Percentiles rank a stretch among this genome's conserved stretches.
Conservation (phyloP, 345 rosid genomes). For the Rhodomyrtus tomentosa region DNA sequence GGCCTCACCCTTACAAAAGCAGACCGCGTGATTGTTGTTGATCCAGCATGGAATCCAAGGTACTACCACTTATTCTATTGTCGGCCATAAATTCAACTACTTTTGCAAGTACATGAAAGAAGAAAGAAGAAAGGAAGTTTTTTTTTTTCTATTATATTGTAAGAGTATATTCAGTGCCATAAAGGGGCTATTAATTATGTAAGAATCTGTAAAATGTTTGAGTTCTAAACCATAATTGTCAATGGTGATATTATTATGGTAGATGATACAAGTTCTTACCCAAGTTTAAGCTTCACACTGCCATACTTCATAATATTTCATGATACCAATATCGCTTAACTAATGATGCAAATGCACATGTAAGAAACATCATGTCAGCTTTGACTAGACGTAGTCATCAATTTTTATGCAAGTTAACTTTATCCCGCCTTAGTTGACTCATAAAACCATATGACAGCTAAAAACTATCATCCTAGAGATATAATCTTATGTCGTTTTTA, state of each 20-base stretch:
- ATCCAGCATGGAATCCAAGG: conserved; percentile 99
- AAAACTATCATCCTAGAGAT: background rate
- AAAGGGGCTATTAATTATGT: background rate
- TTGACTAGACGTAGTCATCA: background rate
- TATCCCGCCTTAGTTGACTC: background rate
- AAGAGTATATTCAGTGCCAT: background rate
- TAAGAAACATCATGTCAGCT: background rate
- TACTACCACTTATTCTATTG: conserved; percentile 3
- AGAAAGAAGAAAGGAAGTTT: background rate
- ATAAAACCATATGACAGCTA: background rate
- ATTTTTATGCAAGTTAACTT: background rate
- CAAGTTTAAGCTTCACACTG: background rate
- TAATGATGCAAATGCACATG: background rate
- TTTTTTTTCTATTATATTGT: background rate
- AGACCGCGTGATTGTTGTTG: conserved; percentile 95
- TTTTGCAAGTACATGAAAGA: background rate
- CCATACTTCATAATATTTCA: background rate
- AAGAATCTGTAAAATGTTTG: background rate
- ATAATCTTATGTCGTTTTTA: background rate
- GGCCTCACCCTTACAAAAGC: conserved; percentile 98
- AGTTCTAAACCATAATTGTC: background rate
- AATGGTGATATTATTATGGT: background rate
- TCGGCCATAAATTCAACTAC: background rate
- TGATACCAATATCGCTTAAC: background rate
- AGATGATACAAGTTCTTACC: background rate